Percentiles rank a stretch among this genome's conserved stretches.
Conservation (phyloP, 2,329 filamentous ascomycete genomes). For the Dendryphion nanum region DNA sequence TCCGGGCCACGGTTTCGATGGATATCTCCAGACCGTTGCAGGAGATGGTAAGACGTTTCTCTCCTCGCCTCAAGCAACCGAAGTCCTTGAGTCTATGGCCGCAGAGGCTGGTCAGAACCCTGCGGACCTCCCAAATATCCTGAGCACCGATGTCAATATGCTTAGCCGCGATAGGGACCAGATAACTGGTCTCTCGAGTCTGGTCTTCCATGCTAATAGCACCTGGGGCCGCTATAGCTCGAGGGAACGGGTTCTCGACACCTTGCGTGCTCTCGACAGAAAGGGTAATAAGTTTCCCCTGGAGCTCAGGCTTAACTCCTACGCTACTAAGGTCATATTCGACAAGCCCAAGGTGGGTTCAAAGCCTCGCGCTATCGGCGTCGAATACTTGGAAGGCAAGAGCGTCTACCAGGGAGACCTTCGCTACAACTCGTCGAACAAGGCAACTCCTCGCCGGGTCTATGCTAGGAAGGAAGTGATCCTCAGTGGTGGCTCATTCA, state of each 20-base stretch:
- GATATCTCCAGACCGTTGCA: too few relatives aligned
- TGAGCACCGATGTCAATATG: slow-evolving; percentile 13
- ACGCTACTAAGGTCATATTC: slow-evolving; percentile 45
- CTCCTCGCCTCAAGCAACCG: too few relatives aligned
- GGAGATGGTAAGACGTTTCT: too few relatives aligned
- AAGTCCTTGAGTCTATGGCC: too few relatives aligned
- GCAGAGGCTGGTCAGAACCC: slow-evolving; percentile 14
- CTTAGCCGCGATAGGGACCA: slow-evolving; percentile 17
- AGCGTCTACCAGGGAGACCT: slow-evolving; percentile 46
- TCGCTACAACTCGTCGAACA: slow-evolving; percentile 25
- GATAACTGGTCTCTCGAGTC: slow-evolving; percentile 39
- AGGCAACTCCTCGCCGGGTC: slow-evolving; percentile 35
- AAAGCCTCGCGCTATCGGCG: slow-evolving; percentile 41
- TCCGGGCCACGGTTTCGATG: too few relatives aligned
- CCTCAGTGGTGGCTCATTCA: slow-evolving; percentile 52
- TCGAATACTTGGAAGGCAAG: slow-evolving; percentile 46
- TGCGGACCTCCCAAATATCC: slow-evolving; percentile 11
- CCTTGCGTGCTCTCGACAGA: slow-evolving; percentile 1
- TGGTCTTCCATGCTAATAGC: slow-evolving; percentile 20
- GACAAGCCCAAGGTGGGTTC: slow-evolving; percentile 22
- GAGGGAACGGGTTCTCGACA: slow-evolving; percentile 13
- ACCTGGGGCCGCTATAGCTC: slow-evolving; percentile 18
- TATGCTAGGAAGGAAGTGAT: slow-evolving; percentile 35
- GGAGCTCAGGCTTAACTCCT: slow-evolving; percentile 34
- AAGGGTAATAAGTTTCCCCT: slow-evolving; percentile 34